These are phyloP conservation scores for Lipomyces yamanashiensis DNA, from an alignment of 805 yeast genomes.

Conservation along the genomic window DNA sequence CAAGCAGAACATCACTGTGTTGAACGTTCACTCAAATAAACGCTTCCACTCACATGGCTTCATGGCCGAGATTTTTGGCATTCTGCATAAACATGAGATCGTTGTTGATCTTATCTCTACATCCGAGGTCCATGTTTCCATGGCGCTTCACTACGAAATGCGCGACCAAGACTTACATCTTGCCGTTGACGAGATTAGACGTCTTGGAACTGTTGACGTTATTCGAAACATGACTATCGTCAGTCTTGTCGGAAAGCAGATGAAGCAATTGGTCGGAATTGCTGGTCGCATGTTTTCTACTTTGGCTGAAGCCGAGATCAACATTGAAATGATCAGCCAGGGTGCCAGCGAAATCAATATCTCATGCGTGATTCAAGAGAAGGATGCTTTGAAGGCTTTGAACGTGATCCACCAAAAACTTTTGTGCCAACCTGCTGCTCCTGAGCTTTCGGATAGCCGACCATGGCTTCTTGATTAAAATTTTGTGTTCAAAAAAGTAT, in stretches of 20 bases:
- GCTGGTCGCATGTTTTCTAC: constrained; percentile 97
- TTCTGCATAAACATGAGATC: constrained; percentile 77
- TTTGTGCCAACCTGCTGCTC: constrained; percentile 44
- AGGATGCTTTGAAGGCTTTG: constrained; percentile 82
- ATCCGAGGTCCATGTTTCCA: constrained; percentile 96
- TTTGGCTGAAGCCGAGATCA: constrained; percentile 86
- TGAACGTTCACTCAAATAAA: constrained; percentile 92
- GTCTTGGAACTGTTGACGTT: constrained; percentile 86
- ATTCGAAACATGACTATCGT: constrained; percentile 87
- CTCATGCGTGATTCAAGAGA: constrained; percentile 87
- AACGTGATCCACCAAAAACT: constrained; percentile 81
- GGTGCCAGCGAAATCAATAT: constrained; percentile 98
- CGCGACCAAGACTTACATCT: constrained; percentile 60
- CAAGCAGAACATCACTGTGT: constrained; percentile 86
- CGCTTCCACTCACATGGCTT: constrained; percentile 93
- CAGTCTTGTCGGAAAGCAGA: constrained; percentile 93
- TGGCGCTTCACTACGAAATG: constrained; percentile 80
- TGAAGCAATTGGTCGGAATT: constrained; percentile 95
- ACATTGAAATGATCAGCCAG: constrained; percentile 97
- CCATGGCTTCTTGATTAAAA: constrained; percentile 29
- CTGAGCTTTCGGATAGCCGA: constrained; percentile 30
- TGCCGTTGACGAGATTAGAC: constrained; percentile 78
- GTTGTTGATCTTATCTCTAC: constrained; percentile 97
- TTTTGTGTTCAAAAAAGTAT: not conserved
- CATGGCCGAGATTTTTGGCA: constrained; percentile 85